These are phyloP conservation scores for Eucalyptus sp. DNA, from an alignment of 345 rosid genomes.

Conservation along the genomic window DNA sequence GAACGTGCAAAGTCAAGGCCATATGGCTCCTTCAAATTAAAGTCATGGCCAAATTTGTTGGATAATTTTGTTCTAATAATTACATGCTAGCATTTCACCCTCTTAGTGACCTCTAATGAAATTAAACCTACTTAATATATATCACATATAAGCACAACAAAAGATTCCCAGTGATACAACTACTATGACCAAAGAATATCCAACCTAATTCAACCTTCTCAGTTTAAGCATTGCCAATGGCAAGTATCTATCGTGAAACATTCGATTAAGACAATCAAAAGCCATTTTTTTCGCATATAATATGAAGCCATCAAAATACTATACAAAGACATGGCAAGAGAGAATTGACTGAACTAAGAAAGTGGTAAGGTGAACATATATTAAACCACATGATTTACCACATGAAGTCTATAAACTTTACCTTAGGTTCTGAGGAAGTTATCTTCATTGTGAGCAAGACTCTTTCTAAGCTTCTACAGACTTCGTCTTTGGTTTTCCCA, in stretches of 20 bases:
- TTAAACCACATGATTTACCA: background rate
- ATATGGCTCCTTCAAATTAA: background rate
- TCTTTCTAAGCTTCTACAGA: constrained; percentile 79
- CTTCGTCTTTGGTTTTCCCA: constrained; percentile 91
- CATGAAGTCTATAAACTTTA: constrained; percentile 9
- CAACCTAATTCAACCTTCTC: background rate
- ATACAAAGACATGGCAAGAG: background rate
- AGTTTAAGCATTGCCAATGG: background rate
- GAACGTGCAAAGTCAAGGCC: background rate
- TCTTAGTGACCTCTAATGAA: background rate
- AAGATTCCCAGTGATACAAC: background rate
- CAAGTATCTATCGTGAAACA: background rate
- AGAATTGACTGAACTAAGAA: background rate
- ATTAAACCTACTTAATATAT: background rate
- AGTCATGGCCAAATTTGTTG: background rate
- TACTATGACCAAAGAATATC: background rate
- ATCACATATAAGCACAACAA: background rate
- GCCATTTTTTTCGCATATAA: background rate
- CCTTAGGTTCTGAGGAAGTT: constrained; percentile 93
- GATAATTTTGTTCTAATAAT: background rate
- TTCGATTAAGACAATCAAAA: background rate
- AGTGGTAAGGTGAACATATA: background rate
- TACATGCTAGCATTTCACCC: background rate
- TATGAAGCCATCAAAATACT: background rate
- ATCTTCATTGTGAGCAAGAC: constrained; percentile 93